Percentiles rank a stretch among this genome's conserved stretches.
phyloP scores from a whole-genome alignment of 495 filamentous ascomycete genomes.

The Annulohypoxylon moriforme region DNA sequence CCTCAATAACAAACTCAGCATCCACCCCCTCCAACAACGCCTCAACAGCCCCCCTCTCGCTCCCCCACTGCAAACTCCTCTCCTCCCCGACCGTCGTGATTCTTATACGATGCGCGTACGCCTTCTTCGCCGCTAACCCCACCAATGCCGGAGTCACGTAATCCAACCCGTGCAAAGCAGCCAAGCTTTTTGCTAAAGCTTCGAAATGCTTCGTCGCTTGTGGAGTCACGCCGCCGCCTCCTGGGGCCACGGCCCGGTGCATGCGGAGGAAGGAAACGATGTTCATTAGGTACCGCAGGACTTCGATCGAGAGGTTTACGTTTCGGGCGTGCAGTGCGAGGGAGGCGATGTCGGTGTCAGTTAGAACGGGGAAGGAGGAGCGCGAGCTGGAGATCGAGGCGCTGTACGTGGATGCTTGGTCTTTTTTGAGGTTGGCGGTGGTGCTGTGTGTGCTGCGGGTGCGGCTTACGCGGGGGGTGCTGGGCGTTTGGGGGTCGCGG shows the following conservation, averaged over 20 bases:
- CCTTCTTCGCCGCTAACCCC: slow-evolving; percentile 83
- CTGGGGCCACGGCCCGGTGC: slow-evolving; percentile 77
- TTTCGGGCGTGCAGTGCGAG: slow-evolving; percentile 50
- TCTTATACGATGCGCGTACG: slow-evolving; percentile 85
- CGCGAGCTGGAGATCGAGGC: neutral
- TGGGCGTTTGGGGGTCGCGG: slow-evolving; percentile 18
- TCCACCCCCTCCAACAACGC: slow-evolving; percentile 73
- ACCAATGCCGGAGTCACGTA: slow-evolving; percentile 89
- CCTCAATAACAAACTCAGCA: slow-evolving; percentile 83
- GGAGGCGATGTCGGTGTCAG: slow-evolving; percentile 52
- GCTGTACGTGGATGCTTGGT: neutral
- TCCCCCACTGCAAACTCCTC: slow-evolving; percentile 93
- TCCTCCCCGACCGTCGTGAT: slow-evolving; percentile 76
- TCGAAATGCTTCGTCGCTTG: slow-evolving; percentile 81
- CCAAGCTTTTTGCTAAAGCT: slow-evolving; percentile 74
- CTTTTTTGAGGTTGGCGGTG: neutral
- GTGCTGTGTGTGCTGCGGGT: slow-evolving; percentile 9
- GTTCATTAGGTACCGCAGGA: slow-evolving; percentile 84
- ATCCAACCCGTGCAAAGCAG: slow-evolving; percentile 81
- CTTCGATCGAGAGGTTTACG: slow-evolving; percentile 63
- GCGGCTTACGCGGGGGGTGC: neutral
- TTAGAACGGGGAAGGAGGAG: neutral
- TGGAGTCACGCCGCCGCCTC: slow-evolving; percentile 74
- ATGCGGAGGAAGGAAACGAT: slow-evolving; percentile 85
- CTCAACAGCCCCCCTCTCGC: slow-evolving; percentile 74